phyloP scores from a whole-genome alignment of 2,329 filamentous ascomycete genomes.

The Dothideomycetes sp. region DNA sequence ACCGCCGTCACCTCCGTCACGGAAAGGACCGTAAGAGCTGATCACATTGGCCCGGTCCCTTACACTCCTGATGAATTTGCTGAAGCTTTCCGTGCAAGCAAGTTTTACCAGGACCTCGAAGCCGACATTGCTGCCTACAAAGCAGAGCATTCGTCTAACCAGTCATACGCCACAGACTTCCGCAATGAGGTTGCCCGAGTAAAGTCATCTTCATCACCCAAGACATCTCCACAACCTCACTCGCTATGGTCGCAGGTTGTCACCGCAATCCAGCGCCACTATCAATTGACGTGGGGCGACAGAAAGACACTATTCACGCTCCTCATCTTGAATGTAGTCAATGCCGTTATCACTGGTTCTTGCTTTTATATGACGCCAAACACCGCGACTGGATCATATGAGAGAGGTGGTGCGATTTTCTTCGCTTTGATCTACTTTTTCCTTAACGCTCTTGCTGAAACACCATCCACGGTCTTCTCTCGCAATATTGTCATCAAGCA shows the following conservation, averaged over 20 bases:
- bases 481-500: constrained; percentile 38
- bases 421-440: constrained; percentile 50
- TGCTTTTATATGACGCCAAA: constrained; percentile 45
- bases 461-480: constrained; percentile 47
- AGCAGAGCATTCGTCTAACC: constrained; percentile 12
- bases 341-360: constrained; percentile 42
- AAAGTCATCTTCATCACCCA: constrained; percentile 1
- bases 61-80: constrained; percentile 62
- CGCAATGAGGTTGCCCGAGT: constrained; percentile 5
- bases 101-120: constrained; percentile 26
- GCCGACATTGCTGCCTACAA: constrained; percentile 42
- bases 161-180: constrained; percentile 6
- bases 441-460: constrained; percentile 46
- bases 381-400: constrained; percentile 41
- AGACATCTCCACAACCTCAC: constrained; percentile 5
- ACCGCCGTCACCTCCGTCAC: constrained; percentile 59
- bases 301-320: constrained; percentile 7
- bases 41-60: constrained; percentile 51
- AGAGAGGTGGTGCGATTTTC: constrained; percentile 40
- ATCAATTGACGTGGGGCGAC: constrained; percentile 7
- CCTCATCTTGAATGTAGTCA: constrained; percentile 6
- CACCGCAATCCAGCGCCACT: constrained; percentile 6
- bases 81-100: constrained; percentile 30
- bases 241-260: constrained; percentile 5
- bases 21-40: constrained; percentile 45